phyloP scores from a whole-genome alignment of 2,329 filamentous ascomycete genomes.

The Plectosphaerella cucumerina region DNA sequence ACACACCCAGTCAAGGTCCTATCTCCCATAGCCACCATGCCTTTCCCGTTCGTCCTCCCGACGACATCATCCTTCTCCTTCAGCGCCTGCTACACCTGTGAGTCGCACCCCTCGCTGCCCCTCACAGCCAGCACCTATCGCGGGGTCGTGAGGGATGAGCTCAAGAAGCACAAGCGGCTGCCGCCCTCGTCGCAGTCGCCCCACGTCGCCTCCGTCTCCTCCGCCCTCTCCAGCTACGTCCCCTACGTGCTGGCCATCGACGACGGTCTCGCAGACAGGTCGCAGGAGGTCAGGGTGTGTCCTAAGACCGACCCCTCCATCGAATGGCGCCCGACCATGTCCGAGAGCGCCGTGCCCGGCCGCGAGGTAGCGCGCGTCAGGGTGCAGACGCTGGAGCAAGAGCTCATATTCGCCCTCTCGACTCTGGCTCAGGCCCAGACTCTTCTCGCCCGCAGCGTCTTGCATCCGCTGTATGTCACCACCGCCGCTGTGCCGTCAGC shows the following conservation, averaged over 20 bases:
- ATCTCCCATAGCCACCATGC: conserved; percentile 56
- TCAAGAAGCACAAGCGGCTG: conserved; percentile 91
- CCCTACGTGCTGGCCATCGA: conserved; percentile 80
- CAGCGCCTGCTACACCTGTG: conserved; percentile 69
- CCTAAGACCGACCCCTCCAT: conserved; percentile 58
- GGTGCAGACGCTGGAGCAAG: conserved; percentile 72
- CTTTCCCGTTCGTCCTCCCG: conserved; percentile 81
- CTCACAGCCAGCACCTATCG: conserved; percentile 78
- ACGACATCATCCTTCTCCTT: conserved; percentile 88
- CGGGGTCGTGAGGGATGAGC: conserved; percentile 72
- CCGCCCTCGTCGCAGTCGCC: conserved; percentile 64
- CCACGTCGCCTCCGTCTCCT: conserved; percentile 66
- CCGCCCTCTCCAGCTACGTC: conserved; percentile 71
- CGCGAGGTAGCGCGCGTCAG: conserved; percentile 64
- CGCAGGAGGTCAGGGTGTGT: conserved; percentile 57
- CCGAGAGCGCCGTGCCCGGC: conserved; percentile 57
- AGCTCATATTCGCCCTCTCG: conserved; percentile 74
- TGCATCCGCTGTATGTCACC: conserved; percentile 70
- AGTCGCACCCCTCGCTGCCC: conserved; percentile 85
- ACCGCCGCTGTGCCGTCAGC: conserved; percentile 54
- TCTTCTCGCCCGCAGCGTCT: conserved; percentile 64
- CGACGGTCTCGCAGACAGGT: conserved; percentile 52
- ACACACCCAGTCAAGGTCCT: not conserved
- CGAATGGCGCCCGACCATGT: conserved; percentile 81
- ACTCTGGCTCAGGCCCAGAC: conserved; percentile 73